phyloP scores from a whole-genome alignment of 495 filamentous ascomycete species.

The Clohesyomyces aquaticus region DNA sequence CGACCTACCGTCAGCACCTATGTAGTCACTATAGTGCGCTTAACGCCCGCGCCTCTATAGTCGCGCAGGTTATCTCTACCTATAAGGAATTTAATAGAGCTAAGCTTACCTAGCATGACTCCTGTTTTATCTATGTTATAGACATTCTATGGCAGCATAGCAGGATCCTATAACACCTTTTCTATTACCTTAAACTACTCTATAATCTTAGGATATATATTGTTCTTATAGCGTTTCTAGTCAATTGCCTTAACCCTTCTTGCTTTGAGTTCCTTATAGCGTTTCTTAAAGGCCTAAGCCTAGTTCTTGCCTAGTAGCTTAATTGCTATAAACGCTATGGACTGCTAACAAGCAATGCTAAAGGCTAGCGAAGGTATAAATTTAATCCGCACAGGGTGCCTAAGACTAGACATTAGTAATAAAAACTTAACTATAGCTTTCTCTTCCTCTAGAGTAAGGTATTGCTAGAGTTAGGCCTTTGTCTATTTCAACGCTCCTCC shows the following conservation, averaged over 20 bases:
- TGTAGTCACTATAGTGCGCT: background rate
- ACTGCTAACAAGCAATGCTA: background rate
- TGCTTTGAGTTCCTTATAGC: conserved; percentile 36
- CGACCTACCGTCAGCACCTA: background rate
- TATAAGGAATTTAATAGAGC: background rate
- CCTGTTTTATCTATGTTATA: background rate
- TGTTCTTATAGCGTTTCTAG: background rate
- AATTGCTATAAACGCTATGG: background rate
- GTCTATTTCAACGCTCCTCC: too few species aligned
- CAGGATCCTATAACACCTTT: background rate
- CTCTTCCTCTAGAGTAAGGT: too few species aligned
- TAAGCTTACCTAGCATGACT: background rate
- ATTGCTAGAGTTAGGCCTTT: too few species aligned
- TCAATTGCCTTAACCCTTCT: conserved; percentile 4
- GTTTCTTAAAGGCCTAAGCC: conserved; percentile 37
- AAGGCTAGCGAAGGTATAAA: background rate
- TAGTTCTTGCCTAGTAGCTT: conserved; percentile 39
- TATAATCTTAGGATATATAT: background rate
- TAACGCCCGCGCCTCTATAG: background rate
- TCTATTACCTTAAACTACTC: background rate
- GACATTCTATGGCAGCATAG: background rate
- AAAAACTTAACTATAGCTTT: too few species aligned
- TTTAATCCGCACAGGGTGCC: too few species aligned
- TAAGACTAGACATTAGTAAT: too few species aligned
- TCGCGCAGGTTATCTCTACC: background rate